Evolutionary conservation across 768 basidiomycete genomes (phyloP), one percentile per base, ranked within the genome.

Genomic region (Bullera alba): DNA sequence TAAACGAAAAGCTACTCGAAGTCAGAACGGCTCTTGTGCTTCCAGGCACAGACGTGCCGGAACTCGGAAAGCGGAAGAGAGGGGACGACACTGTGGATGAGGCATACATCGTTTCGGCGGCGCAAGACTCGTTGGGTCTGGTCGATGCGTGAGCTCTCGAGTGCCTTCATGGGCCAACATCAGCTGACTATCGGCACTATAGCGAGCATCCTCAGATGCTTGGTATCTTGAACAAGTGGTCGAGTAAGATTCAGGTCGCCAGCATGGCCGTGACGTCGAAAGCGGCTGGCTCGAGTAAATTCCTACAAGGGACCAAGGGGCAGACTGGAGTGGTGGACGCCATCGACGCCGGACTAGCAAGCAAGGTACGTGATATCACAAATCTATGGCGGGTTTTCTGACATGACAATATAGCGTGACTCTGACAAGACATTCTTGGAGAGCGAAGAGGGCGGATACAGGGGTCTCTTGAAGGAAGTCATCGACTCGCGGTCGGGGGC

Each of bases 231-330:
- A 76, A 79, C 32, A 97, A 97, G 73, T 99, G 95, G 95, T 95
- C 90, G 8, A 78, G 84, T 22, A 99, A 97, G 75, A 86, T 97
- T 32, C 87, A 91, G 63, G 87, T 92, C 0, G 91, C 95, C 4
- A 81, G 90, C 2, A 84, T 89, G 10, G 82, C 84, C 5, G 46
- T 71, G 12, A 61, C 83, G 79, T 36, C 80, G 79, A 12, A 84
- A 81, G 48, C 61, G 25, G 59, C 59, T 5, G 57, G 80, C 80
- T n/a, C 79, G 76, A 74, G 76, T 76, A 65, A 75, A 51, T 76
- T 77, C 76, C 23, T 62, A 3, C 62, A 64, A 42, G 34, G 81
- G 78, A 67, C 77, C 74, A 61, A 59, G 16, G 54, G 48, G 8
- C 51, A 48, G 12, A 42, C 46, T 28, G 47, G 61, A 10, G 81